Evolutionary conservation across 1,284 basidiomycete species (phyloP).

Genomic region (Amylostereum areolatum): DNA sequence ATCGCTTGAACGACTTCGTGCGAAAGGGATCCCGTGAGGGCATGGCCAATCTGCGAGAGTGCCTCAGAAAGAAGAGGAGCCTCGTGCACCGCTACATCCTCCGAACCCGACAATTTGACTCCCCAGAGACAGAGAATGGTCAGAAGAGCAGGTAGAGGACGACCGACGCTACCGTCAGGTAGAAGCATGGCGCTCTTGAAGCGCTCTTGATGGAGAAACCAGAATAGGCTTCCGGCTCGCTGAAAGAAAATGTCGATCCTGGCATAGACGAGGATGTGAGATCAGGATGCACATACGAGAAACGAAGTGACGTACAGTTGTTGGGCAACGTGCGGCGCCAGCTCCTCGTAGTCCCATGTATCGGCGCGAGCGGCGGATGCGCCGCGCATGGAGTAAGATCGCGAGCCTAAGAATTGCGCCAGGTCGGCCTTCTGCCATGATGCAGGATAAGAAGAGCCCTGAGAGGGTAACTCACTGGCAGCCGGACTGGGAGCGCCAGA

Average conservation of each 20-base stretch:
- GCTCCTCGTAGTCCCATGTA: constrained; percentile 14
- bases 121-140: constrained; percentile 46
- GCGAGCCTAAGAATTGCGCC: background rate
- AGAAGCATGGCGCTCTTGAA: constrained; percentile 22
- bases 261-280: background rate
- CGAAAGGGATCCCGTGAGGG: constrained; percentile 28
- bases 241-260: constrained; percentile 17
- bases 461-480: constrained; percentile 3
- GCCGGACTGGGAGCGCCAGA: constrained; percentile 9
- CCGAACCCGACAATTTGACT: constrained; percentile 27
- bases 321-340: constrained; percentile 11
- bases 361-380: no score
- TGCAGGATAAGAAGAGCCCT: background rate
- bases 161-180: constrained; percentile 28
- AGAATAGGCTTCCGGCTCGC: constrained; percentile 20
- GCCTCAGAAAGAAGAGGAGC: constrained; percentile 37
- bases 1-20: constrained; percentile 45
- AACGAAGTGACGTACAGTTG: constrained; percentile 13
- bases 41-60: constrained; percentile 29
- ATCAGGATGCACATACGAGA: background rate
- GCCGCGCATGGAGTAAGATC: background rate
- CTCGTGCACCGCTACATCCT: constrained; percentile 21
- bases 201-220: constrained; percentile 26
- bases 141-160: constrained; percentile 43
- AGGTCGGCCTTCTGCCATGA: constrained; percentile 1